Evolutionary conservation across 352 stramenopile species (phyloP).

Genomic region (Plasmopara muralis): DNA sequence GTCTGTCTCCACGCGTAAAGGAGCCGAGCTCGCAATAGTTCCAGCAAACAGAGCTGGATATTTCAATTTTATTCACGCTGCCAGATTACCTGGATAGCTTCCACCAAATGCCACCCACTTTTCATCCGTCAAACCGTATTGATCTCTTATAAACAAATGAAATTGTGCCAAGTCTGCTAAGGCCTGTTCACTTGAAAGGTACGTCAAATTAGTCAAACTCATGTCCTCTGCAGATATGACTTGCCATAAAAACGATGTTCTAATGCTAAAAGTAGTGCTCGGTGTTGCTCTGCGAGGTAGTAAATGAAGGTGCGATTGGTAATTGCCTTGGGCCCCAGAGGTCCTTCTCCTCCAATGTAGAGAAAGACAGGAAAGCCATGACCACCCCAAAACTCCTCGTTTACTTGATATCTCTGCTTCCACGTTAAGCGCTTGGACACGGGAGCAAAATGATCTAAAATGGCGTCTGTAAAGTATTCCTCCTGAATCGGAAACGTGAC

Average conservation of each 20-base stretch:
- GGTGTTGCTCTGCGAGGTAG: constrained; percentile 65
- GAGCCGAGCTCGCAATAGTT: constrained; percentile 89
- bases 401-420: constrained; percentile 88
- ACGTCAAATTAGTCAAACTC: constrained; percentile 75
- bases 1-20: constrained; percentile 75
- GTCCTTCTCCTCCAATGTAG: constrained; percentile 80
- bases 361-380: constrained; percentile 82
- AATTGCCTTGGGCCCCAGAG: constrained; percentile 45
- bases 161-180: constrained; percentile 91
- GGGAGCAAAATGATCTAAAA: constrained; percentile 69
- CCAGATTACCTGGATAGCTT: constrained; percentile 93
- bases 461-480: constrained; percentile 48
- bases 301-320: constrained; percentile 77
- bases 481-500: constrained; percentile 37
- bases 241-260: constrained; percentile 96
- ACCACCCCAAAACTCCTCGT: constrained; percentile 80
- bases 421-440: constrained; percentile 53
- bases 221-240: constrained; percentile 85
- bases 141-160: constrained; percentile 59
- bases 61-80: constrained; percentile 90
- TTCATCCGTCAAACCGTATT: constrained; percentile 47
- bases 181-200: constrained; percentile 86
- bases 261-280: constrained; percentile 80
- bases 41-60: constrained; percentile 89
- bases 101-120: constrained; percentile 94